phyloP scores from a whole-genome alignment of 1,284 basidiomycete species.

The Moesziomyces globuligerus region DNA sequence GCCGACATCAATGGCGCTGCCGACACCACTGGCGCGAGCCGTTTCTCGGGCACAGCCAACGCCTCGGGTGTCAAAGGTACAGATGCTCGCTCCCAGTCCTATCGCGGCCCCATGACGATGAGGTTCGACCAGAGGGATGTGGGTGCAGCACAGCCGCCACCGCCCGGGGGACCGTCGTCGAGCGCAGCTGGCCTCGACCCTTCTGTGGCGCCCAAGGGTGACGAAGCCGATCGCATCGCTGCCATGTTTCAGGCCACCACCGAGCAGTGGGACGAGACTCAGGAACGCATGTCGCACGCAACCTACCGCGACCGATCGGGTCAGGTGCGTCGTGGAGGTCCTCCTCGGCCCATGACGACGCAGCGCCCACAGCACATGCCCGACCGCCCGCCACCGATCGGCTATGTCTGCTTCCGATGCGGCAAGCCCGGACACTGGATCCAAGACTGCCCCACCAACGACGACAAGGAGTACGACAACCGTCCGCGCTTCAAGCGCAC shows the following conservation, averaged over 20 bases:
- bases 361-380: conserved; percentile 37
- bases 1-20: conserved; percentile 69
- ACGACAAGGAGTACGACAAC: conserved; percentile 92
- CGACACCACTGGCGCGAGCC: conserved; percentile 22
- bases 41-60: conserved; percentile 32
- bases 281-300: conserved; percentile 90
- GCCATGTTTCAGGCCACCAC: conserved; percentile 93
- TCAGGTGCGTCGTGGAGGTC: conserved; percentile 55
- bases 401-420: conserved; percentile 99
- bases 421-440: conserved; percentile 98
- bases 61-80: conserved; percentile 27
- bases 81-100: conserved; percentile 13
- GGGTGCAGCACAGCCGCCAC: neutral
- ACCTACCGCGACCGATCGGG: conserved; percentile 62
- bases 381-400: conserved; percentile 69
- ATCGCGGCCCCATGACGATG: conserved; percentile 75
- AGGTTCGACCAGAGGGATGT: conserved; percentile 76
- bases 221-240: conserved; percentile 73
- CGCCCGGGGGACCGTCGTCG: neutral
- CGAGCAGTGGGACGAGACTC: conserved; percentile 93
- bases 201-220: conserved; percentile 29
- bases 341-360: conserved; percentile 40
- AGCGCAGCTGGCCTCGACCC: conserved; percentile 5
- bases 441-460: conserved; percentile 97
- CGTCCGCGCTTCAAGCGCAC: conserved; percentile 95